Conservation (phyloP, 129 eudicot genomes). For the Pulicaria dysenterica region DNA sequence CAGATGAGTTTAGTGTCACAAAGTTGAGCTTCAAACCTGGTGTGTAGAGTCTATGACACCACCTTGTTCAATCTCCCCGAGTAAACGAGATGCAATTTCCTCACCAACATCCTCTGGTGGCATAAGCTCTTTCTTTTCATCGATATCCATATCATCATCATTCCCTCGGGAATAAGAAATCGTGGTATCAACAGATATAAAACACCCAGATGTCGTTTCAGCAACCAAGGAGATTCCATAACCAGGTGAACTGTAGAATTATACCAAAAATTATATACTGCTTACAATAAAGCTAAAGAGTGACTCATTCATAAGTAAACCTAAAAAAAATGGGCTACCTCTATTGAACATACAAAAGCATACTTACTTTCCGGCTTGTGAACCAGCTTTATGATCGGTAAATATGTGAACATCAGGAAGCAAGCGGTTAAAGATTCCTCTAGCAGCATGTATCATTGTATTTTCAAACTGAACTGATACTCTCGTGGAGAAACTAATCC, state of each 20-base stretch:
- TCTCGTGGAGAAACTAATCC: slow-evolving; percentile 76
- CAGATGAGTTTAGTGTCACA: neutral
- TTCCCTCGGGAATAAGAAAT: slow-evolving; percentile 55
- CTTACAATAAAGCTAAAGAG: no score
- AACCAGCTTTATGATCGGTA: slow-evolving; percentile 90
- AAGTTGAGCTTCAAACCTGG: slow-evolving; percentile 58
- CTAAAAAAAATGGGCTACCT: neutral
- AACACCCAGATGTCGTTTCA: slow-evolving; percentile 92
- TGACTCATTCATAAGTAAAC: neutral
- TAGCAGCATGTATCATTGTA: slow-evolving; percentile 85
- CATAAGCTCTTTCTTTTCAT: slow-evolving; percentile 68
- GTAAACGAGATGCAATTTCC: slow-evolving; percentile 69
- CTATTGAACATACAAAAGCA: neutral
- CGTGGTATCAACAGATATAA: slow-evolving; percentile 76
- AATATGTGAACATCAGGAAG: slow-evolving; percentile 87
- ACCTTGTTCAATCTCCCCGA: slow-evolving; percentile 88
- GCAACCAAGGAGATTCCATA: slow-evolving; percentile 90
- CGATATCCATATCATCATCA: slow-evolving; percentile 58
- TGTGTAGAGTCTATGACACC: slow-evolving; percentile 96
- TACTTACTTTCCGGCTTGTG: slow-evolving; percentile 85
- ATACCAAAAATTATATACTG: no score
- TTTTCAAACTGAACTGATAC: slow-evolving; percentile 92
- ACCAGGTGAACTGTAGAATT: slow-evolving; percentile 78
- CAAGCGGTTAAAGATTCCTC: slow-evolving; percentile 85
- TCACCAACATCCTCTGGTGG: slow-evolving; percentile 89